Evolutionary conservation across 345 rosid genomes (phyloP).

Genomic region (Rhodamnia rubescens): DNA sequence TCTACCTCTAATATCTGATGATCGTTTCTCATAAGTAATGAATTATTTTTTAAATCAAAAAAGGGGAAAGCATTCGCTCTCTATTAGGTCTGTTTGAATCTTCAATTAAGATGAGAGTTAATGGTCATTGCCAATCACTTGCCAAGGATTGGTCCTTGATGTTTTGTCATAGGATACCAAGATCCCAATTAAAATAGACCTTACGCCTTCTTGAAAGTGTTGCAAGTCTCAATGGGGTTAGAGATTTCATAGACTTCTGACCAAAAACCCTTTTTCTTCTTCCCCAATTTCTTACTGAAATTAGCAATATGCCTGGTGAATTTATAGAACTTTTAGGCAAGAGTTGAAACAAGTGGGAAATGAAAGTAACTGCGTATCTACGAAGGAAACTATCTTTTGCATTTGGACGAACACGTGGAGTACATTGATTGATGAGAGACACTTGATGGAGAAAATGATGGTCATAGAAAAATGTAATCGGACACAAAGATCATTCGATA

Average conservation of each 20-base stretch:
- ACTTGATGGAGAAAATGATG: background rate
- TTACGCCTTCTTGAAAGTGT: background rate
- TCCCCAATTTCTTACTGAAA: background rate
- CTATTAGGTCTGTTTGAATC: background rate
- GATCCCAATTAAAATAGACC: background rate
- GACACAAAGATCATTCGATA: background rate
- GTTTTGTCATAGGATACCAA: background rate
- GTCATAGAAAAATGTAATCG: background rate
- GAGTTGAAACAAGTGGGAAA: background rate
- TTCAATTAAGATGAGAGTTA: background rate
- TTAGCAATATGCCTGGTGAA: background rate
- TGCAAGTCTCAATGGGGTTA: background rate
- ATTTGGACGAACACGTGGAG: background rate
- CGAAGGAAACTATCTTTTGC: background rate
- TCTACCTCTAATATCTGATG: too few species aligned
- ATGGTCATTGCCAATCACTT: background rate
- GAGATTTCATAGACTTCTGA: background rate
- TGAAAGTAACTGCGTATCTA: background rate
- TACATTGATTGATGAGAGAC: background rate
- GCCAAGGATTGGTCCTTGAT: background rate
- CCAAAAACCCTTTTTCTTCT: background rate
- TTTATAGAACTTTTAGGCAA: background rate
- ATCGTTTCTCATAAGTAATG: too few species aligned
- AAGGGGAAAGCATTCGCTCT: background rate
- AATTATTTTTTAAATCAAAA: too few species aligned